phyloP scores from a whole-genome alignment of 495 filamentous ascomycete genomes.

The Xylaria castorea region DNA sequence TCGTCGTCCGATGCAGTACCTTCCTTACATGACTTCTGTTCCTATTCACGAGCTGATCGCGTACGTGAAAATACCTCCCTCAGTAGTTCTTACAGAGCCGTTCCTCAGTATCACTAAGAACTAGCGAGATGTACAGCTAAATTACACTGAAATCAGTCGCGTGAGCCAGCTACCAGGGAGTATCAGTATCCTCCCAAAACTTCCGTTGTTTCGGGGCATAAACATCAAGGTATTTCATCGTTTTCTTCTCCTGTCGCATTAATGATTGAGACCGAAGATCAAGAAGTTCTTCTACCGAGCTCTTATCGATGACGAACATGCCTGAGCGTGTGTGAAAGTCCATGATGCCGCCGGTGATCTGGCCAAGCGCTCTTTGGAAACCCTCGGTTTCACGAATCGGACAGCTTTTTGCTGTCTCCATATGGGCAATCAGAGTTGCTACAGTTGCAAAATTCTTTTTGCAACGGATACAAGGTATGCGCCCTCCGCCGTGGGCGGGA shows the following conservation, averaged over 20 bases:
- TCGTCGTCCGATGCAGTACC: neutral
- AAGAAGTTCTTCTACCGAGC: neutral
- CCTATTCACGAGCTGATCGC: neutral
- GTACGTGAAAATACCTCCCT: neutral
- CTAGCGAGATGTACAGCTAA: neutral
- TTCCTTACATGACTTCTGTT: neutral
- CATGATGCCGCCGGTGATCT: slow-evolving; percentile 38
- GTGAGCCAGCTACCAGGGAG: slow-evolving; percentile 5
- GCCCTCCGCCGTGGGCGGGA: slow-evolving; percentile 31
- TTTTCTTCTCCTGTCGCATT: neutral
- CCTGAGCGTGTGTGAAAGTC: slow-evolving; percentile 27
- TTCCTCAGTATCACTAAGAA: neutral
- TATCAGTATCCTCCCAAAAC: neutral
- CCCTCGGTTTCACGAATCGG: slow-evolving; percentile 28
- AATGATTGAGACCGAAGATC: neutral
- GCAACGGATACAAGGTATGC: slow-evolving; percentile 20
- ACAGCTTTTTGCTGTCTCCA: slow-evolving; percentile 30
- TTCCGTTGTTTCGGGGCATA: neutral
- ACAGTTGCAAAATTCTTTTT: slow-evolving; percentile 15
- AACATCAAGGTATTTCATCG: neutral
- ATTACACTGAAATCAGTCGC: neutral
- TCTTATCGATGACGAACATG: slow-evolving; percentile 19
- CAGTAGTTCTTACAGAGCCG: neutral
- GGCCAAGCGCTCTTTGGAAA: slow-evolving; percentile 33
- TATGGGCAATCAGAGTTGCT: slow-evolving; percentile 19